Percentiles rank a stretch among this genome's conserved stretches.
Conservation (phyloP, 2,329 filamentous ascomycete species). For the Alternaria ventricosa region DNA sequence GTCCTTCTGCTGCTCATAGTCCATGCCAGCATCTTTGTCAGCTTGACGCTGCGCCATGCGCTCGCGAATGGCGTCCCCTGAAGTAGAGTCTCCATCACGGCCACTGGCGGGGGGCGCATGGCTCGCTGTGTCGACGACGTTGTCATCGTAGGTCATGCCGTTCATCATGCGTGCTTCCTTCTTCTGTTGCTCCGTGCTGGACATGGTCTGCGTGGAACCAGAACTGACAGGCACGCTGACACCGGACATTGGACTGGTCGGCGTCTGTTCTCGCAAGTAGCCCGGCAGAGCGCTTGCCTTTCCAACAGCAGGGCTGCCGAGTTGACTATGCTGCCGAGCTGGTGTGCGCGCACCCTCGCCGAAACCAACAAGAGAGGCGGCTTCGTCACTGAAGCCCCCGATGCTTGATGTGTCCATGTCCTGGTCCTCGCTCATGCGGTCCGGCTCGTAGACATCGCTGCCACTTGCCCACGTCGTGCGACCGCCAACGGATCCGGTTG, state of each 20-base stretch:
- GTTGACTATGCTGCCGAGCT: slow-evolving; percentile 66
- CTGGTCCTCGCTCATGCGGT: slow-evolving; percentile 73
- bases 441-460: slow-evolving; percentile 67
- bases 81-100: slow-evolving; percentile 58
- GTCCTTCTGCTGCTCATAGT: slow-evolving; percentile 27
- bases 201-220: slow-evolving; percentile 38
- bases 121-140: slow-evolving; percentile 50
- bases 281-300: slow-evolving; percentile 46
- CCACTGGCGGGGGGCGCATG: slow-evolving; percentile 40
- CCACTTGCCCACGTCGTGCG: slow-evolving; percentile 72
- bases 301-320: slow-evolving; percentile 76
- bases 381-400: slow-evolving; percentile 85
- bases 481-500: slow-evolving; percentile 78
- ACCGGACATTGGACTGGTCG: slow-evolving; percentile 42
- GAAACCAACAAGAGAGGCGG: slow-evolving; percentile 85
- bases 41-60: slow-evolving; percentile 43
- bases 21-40: slow-evolving; percentile 32
- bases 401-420: slow-evolving; percentile 67
- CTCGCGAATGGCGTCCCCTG: slow-evolving; percentile 70
- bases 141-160: slow-evolving; percentile 54
- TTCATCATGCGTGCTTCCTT: slow-evolving; percentile 54
- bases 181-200: slow-evolving; percentile 44
- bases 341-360: slow-evolving; percentile 80
- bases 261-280: slow-evolving; percentile 41
- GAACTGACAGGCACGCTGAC: slow-evolving; percentile 31